A percentile compares a stretch with the other conserved stretches of the same genome.
Conservation (phyloP, 2,329 filamentous ascomycete genomes). For the Alternaria dauci region DNA sequence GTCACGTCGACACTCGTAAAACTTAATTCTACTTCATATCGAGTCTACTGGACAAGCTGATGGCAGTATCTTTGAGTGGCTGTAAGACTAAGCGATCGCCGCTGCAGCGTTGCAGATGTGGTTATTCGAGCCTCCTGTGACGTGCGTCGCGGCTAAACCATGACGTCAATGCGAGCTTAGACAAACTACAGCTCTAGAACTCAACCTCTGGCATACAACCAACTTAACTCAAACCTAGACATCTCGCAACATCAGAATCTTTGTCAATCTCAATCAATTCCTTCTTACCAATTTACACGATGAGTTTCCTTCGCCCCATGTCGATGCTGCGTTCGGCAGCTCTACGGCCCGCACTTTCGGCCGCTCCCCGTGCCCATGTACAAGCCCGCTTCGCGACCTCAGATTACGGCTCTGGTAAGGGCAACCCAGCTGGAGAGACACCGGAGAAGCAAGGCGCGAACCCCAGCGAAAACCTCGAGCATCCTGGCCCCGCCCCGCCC, state of each 20-base stretch:
- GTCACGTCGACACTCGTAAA: too few relatives aligned
- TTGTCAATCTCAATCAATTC: slow-evolving; percentile 11
- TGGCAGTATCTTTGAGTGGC: background rate
- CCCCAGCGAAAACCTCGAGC: slow-evolving; percentile 52
- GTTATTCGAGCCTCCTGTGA: slow-evolving; percentile 11
- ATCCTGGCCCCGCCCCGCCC: slow-evolving; percentile 56
- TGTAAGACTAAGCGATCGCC: slow-evolving; percentile 3
- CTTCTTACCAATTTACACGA: slow-evolving; percentile 19
- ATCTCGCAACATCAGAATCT: background rate
- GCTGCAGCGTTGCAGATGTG: slow-evolving; percentile 7
- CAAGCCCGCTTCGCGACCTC: slow-evolving; percentile 48
- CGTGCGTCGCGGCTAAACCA: slow-evolving; percentile 11
- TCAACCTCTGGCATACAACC: background rate
- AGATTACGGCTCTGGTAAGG: slow-evolving; percentile 55
- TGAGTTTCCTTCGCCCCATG: slow-evolving; percentile 44
- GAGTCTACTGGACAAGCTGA: background rate
- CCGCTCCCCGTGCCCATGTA: slow-evolving; percentile 37
- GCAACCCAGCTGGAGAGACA: slow-evolving; percentile 55
- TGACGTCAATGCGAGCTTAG: slow-evolving; percentile 17
- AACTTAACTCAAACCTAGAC: background rate
- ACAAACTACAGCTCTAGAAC: slow-evolving; percentile 7
- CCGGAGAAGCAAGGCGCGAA: slow-evolving; percentile 54
- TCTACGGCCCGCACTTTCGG: slow-evolving; percentile 32
- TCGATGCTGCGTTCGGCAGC: slow-evolving; percentile 42
- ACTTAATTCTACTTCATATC: too few relatives aligned